A percentile compares a stretch with the other conserved stretches of the same genome.
phyloP scores from a whole-genome alignment of 2,329 filamentous ascomycete species.

The Pseudogymnoascus sp. region DNA sequence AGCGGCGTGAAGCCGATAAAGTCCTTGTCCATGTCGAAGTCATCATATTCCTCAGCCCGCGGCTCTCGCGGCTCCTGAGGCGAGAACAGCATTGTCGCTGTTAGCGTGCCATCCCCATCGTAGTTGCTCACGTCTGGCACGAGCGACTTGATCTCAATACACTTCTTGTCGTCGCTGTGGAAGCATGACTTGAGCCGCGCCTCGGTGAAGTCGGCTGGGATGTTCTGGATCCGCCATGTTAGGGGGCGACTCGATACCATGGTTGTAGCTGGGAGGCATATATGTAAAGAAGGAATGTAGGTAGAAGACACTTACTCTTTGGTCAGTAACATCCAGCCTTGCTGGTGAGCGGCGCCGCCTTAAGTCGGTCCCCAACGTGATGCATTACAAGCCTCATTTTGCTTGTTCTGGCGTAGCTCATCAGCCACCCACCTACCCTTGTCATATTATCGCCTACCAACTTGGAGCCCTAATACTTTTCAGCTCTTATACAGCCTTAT shows the following conservation, averaged over 20 bases:
- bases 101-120: neutral
- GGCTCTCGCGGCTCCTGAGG: neutral
- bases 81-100: neutral
- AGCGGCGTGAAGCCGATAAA: neutral
- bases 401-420: neutral
- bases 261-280: neutral
- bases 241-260: neutral
- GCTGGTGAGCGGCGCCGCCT: too few species aligned
- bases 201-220: neutral
- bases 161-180: neutral
- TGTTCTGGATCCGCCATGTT: neutral
- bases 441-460: neutral
- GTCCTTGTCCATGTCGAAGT: neutral
- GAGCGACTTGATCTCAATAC: neutral
- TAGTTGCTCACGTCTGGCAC: neutral
- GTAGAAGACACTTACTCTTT: neutral
- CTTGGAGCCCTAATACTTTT: too few species aligned
- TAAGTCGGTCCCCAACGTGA: neutral
- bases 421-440: neutral
- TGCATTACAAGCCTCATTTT: neutral
- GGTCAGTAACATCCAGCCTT: neutral
- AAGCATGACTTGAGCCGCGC: neutral
- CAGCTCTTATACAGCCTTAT: too few species aligned
- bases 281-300: neutral
- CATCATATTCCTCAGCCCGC: neutral